Conservation (phyloP, 176 grass and related monocot species). For the Musa troglodytarum region DNA sequence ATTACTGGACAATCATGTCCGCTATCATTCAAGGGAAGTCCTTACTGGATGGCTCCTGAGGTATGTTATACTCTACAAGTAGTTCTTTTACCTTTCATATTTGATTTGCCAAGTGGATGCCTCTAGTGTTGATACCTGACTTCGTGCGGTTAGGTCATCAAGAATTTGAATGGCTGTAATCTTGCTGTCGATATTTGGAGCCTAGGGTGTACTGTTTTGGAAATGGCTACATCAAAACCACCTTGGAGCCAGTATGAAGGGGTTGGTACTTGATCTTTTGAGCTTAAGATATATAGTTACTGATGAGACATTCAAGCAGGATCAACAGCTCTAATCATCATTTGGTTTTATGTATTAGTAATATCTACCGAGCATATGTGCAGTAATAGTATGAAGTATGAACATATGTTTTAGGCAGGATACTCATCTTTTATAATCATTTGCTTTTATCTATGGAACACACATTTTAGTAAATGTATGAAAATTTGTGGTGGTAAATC, state of each 20-base stretch:
- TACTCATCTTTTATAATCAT: too few relatives aligned
- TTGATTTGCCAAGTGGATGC: background rate
- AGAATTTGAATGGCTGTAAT: constrained; percentile 88
- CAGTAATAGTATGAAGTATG: too few relatives aligned
- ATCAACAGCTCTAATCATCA: background rate
- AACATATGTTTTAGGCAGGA: too few relatives aligned
- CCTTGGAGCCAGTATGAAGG: constrained; percentile 99
- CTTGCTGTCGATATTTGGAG: constrained; percentile 99
- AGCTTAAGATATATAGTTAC: background rate
- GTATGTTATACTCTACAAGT: constrained; percentile 34
- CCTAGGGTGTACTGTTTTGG: constrained; percentile 95
- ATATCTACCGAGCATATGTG: too few relatives aligned
- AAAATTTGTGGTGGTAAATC: too few relatives aligned
- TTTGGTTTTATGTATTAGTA: background rate
- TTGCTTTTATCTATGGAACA: too few relatives aligned
- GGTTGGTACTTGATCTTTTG: constrained; percentile 45
- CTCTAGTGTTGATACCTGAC: constrained; percentile 18
- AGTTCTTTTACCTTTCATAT: constrained; percentile 9
- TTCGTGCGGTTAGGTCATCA: constrained; percentile 63
- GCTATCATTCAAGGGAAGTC: constrained; percentile 94
- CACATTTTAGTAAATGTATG: too few relatives aligned
- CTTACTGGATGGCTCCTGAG: constrained; percentile 99
- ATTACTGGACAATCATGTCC: constrained; percentile 91
- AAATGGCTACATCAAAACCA: constrained; percentile 99
- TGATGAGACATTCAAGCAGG: background rate